Base-by-base conservation (phyloP, 108 stramenopile genomes). In the Fistulifera pelliculosa region DNA sequence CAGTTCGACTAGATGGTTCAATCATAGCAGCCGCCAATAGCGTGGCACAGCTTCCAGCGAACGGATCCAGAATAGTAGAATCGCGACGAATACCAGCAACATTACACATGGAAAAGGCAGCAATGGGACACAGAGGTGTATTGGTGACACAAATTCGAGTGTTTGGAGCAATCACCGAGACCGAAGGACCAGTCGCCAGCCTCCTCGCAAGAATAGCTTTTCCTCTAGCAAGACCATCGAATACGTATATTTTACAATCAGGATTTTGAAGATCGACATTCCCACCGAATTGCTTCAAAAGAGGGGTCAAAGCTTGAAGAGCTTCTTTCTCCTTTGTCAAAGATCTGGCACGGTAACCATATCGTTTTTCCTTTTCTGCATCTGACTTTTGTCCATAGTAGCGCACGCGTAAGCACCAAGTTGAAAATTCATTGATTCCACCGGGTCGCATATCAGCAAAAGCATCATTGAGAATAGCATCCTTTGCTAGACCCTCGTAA, bases 111-210 rank as follows among this genome's bases (percentile, higher is more conserved):
- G 65, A 62, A 71, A 73, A 88, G 16, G 86, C 76, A n/a, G 91
- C 91, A 10, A 85, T 74, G 22, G 87, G 87, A 57, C 70, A 72
- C 15, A 93, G 47, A 12, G 91, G 91, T 23, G 91, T 93, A 19
- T 73, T 89, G 55, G 91, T 89, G 53, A 89, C 68, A 55, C 91
- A 93, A 12, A 87, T 80, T 41, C 91, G 62, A 24, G 85, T 88
- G 21, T 77, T 75, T 14, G 91, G 91, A 19, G 78, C 76, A 51
- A 83, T 82, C 8, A 65, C 49, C 8, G 77, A 85, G 1, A 60
- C 15, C 7, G 22, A 41, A 13, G 56, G 41, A 19, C 56, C 56
- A 2, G 12, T 21, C 5, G 41, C 19, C 23, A 57, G 6, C 6
- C 56, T 39, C 19, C 56, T 38, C 14, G 56, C 43, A 8, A 57